Conservation (phyloP, 805 yeast species). For the Danielia reshetovae region DNA sequence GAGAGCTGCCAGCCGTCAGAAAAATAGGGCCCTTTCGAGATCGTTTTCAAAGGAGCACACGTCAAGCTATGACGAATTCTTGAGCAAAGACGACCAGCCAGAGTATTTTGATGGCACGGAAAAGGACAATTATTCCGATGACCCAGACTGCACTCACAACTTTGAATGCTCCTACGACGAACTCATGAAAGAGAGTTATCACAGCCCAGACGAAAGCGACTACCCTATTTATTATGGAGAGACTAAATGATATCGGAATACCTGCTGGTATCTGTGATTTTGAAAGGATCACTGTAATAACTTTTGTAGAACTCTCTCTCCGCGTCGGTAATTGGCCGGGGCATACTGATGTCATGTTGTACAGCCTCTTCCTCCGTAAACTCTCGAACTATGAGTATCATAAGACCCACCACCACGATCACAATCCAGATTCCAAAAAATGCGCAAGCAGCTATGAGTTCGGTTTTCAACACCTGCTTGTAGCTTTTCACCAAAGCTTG, state of each 20-base stretch:
- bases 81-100: slow-evolving; percentile 36
- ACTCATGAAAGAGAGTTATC: slow-evolving; percentile 14
- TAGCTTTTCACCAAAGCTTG: background rate
- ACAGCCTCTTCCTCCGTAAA: background rate
- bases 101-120: slow-evolving; percentile 33
- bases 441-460: slow-evolving; percentile 2
- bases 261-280: slow-evolving; percentile 1
- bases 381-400: background rate
- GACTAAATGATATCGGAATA: background rate
- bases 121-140: slow-evolving; percentile 28
- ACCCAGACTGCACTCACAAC: slow-evolving; percentile 29
- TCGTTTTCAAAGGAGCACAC: slow-evolving; percentile 7
- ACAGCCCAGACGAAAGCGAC: background rate
- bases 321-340: slow-evolving; percentile 4
- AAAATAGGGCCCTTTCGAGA: background rate
- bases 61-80: slow-evolving; percentile 26
- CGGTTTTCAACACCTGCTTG: background rate
- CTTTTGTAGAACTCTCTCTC: slow-evolving; percentile 7
- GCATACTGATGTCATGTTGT: background rate
- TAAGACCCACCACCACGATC: background rate
- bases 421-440: slow-evolving; percentile 5
- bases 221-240: slow-evolving; percentile 1
- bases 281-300: slow-evolving; percentile 10
- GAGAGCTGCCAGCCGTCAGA: background rate
- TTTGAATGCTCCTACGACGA: slow-evolving; percentile 37